Base-by-base conservation (phyloP, 805 yeast genomes). In the Candida ipomoeae region DNA sequence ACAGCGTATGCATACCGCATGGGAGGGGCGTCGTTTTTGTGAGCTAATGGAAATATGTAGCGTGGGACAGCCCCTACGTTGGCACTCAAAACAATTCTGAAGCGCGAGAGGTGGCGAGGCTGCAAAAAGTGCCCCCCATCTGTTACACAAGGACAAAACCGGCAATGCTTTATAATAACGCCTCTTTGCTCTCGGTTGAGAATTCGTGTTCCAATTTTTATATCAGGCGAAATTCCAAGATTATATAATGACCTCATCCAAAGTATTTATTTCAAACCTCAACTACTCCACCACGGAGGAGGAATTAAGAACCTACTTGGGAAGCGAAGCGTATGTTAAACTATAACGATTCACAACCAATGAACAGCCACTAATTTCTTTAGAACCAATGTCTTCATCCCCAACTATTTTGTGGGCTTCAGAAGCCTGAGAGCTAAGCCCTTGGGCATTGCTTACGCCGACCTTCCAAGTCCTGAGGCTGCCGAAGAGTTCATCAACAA, bases 211-310 rank as follows among this genome's bases (percentile, higher is more conserved):
- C 45, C 18, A 33, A 33, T 5, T 32, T 42, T 33, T 10, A 14
- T 33, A 26, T 5, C 6, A 33, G 36, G 34, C 34, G 14, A 13
- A 18, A 7, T 40, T 42, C 17, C 31, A 32, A 20, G 33, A 33
- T 33, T 20, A 40, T 26, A 33, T 38, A 18, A 45, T 37, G 43
- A 31, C 37, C 50, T 50, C 52, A 46, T 48, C 43, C 48, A 54
- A 56, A 51, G 71, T 83, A 32, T 79, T 78, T 54, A 67, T 84
- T 49, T 76, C 79, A 50, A 84, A 84, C 62, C 70, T 84, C 49
- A 74, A 77, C 50, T 80, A 68, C 62, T 59, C 67, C 14, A 71
- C 84, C 11, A 73, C 80, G n/a, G 85, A 80, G 58, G 73, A 69
- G 3, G 84, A 81, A 40, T 68, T 84, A 39, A 62, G 60, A 36